Evolutionary conservation across 768 basidiomycete genomes (phyloP).

Genomic region (Phanerodontia chrysosporium): DNA sequence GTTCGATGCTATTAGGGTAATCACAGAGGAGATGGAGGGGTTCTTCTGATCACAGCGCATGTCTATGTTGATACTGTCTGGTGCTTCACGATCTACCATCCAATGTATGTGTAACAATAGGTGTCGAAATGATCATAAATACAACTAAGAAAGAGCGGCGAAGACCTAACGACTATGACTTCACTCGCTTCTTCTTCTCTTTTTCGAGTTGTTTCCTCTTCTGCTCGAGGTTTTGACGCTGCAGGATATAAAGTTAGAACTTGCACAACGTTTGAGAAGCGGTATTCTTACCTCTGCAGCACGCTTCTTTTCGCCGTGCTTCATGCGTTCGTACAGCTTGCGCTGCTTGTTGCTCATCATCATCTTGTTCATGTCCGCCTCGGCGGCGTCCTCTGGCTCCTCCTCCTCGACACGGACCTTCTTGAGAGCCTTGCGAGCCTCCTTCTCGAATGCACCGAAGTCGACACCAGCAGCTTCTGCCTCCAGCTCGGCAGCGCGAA

Average conservation of each 20-base stretch:
- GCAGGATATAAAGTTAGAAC: not conserved
- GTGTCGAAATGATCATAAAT: not conserved
- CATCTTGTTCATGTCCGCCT: slow-evolving; percentile 94
- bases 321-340: slow-evolving; percentile 92
- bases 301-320: slow-evolving; percentile 76
- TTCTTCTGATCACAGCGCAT: not conserved
- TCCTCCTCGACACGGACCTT: slow-evolving; percentile 32
- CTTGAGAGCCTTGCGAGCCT: slow-evolving; percentile 59
- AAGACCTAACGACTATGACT: not conserved
- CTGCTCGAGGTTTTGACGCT: slow-evolving; percentile 27
- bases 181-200: slow-evolving; percentile 20
- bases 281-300: slow-evolving; percentile 80
- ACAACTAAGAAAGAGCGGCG: not conserved
- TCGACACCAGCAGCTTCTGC: slow-evolving; percentile 88
- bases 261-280: too few species aligned
- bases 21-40: slow-evolving; percentile 36
- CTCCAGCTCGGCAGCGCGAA: slow-evolving; percentile 85
- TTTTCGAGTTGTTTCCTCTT: slow-evolving; percentile 24
- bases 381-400: slow-evolving; percentile 30
- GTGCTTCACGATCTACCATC: not conserved
- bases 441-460: slow-evolving; percentile 72
- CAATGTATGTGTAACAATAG: not conserved
- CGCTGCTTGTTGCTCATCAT: slow-evolving; percentile 94
- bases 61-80: not conserved
- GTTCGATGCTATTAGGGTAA: slow-evolving; percentile 47